Evolutionary conservation across 805 yeast genomes (phyloP).

Genomic region (Schwanniomyces sp.): DNA sequence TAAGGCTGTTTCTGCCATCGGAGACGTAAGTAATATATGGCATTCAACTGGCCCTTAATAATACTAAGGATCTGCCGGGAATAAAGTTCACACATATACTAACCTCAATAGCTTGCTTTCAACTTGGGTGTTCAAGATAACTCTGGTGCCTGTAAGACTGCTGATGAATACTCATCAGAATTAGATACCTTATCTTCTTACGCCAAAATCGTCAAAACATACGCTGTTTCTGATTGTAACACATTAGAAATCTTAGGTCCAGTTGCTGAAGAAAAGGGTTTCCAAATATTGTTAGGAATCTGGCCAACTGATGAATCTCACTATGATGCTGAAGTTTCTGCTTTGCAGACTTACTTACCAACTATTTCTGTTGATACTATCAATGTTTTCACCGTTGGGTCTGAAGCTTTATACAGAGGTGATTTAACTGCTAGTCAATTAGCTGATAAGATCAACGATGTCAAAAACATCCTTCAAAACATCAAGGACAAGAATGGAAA

Average conservation of each 20-base stretch:
- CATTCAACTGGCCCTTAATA: not conserved
- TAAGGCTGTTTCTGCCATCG: conserved; percentile 55
- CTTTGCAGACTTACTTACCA: conserved; percentile 73
- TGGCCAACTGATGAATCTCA: conserved; percentile 93
- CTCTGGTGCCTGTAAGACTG: conserved; percentile 72
- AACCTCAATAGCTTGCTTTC: conserved; percentile 58
- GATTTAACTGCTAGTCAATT: conserved; percentile 77
- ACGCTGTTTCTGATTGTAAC: conserved; percentile 93
- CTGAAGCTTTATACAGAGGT: conserved; percentile 91
- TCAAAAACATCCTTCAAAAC: conserved; percentile 58
- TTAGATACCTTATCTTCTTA: conserved; percentile 57
- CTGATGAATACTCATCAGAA: conserved; percentile 70
- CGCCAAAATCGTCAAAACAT: conserved; percentile 73
- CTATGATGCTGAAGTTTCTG: conserved; percentile 70
- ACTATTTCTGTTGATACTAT: conserved; percentile 64
- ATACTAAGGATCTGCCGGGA: too few relatives aligned
- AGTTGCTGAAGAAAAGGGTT: conserved; percentile 76
- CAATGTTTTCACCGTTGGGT: conserved; percentile 83
- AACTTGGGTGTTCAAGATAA: conserved; percentile 82
- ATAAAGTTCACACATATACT: conserved; percentile 3
- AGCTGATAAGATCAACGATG: conserved; percentile 62
- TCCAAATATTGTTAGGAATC: conserved; percentile 77
- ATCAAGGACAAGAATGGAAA: conserved; percentile 81
- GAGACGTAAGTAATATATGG: conserved; percentile 41
- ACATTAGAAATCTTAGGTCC: conserved; percentile 84